phyloP scores from a whole-genome alignment of 2,329 filamentous ascomycete genomes.

The Colletotrichum sp. region DNA sequence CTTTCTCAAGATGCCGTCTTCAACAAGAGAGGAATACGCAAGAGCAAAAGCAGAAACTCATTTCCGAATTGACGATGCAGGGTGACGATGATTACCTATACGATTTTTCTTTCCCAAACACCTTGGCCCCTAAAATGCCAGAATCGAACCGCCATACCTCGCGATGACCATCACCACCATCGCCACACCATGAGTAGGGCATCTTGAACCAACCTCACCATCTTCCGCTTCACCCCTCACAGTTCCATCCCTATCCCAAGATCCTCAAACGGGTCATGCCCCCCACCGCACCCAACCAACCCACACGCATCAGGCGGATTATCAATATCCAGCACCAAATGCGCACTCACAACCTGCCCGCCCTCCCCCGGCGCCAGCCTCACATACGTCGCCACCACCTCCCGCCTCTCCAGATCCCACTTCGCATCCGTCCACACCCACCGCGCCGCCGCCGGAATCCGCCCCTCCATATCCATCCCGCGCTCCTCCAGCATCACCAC shows the following conservation, averaged over 20 bases:
- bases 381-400: constrained; percentile 11
- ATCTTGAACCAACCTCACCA: too few species aligned
- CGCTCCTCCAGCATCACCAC: constrained; percentile 23
- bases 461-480: constrained; percentile 14
- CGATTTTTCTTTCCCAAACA: background rate
- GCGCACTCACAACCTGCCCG: background rate
- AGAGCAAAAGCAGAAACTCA: background rate
- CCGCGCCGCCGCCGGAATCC: constrained; percentile 8
- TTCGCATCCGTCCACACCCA: constrained; percentile 21
- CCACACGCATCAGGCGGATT: background rate
- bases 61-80: background rate
- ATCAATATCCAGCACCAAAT: constrained; percentile 9
- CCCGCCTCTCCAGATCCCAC: constrained; percentile 15
- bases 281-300: background rate
- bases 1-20: background rate
- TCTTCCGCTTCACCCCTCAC: background rate
- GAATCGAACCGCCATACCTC: background rate
- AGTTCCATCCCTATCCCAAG: background rate
- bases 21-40: background rate
- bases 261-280: background rate
- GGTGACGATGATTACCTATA: background rate
- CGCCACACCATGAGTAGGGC: rapidly evolving
- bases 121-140: background rate
- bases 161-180: background rate
- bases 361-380: constrained; percentile 1